Percentiles rank a stretch among this genome's conserved stretches.
Conservation (phyloP, 2,329 filamentous ascomycete species). For the Hirsutella minnesotensis region DNA sequence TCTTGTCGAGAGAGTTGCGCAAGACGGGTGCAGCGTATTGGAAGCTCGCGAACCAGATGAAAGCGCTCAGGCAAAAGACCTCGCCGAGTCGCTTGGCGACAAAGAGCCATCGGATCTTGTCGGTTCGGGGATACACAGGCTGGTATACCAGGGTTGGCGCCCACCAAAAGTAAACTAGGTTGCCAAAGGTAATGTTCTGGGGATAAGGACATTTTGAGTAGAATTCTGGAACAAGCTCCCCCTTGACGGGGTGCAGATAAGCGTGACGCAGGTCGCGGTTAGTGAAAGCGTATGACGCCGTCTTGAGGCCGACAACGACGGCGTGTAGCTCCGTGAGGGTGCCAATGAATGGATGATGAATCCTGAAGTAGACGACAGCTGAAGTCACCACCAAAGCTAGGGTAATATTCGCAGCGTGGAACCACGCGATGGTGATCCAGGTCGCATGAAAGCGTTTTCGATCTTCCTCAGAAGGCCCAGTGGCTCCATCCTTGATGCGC, state of each 20-base stretch:
- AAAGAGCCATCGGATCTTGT: constrained; percentile 74
- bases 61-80: constrained; percentile 64
- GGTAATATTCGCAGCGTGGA: constrained; percentile 75
- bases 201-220: constrained; percentile 83
- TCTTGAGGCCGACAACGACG: constrained; percentile 93
- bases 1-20: constrained; percentile 79
- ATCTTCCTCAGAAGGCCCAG: constrained; percentile 41
- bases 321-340: constrained; percentile 85
- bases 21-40: constrained; percentile 90
- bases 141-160: constrained; percentile 94
- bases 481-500: constrained; percentile 36
- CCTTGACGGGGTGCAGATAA: constrained; percentile 62
- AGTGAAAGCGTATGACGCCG: constrained; percentile 88
- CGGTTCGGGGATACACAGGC: constrained; percentile 82
- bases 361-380: constrained; percentile 76
- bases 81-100: constrained; percentile 75
- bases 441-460: constrained; percentile 56
- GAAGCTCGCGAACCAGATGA: constrained; percentile 90
- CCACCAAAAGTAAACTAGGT: constrained; percentile 95
- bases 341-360: constrained; percentile 88
- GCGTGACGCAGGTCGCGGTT: constrained; percentile 92
- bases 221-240: constrained; percentile 64
- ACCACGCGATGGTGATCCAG: constrained; percentile 70
- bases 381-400: constrained; percentile 72
- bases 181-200: constrained; percentile 75